Percentiles rank a stretch among this genome's conserved stretches.
Evolutionary conservation across 352 stramenopile genomes (phyloP).

Genomic region (Pythium sukuiense): DNA sequence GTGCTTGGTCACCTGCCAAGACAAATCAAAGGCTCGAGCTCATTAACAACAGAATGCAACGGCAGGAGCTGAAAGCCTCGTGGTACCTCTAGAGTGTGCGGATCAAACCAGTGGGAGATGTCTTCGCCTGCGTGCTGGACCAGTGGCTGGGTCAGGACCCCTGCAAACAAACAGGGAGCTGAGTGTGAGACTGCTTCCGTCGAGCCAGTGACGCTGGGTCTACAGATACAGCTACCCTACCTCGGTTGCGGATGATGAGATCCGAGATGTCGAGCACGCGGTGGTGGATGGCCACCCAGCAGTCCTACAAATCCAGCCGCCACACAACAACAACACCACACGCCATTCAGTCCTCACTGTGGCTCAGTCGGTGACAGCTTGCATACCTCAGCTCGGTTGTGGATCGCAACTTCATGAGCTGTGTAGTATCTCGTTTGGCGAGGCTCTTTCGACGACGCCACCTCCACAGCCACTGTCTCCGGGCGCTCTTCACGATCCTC

Average conservation of each 20-base stretch:
- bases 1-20: constrained; percentile 66
- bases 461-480: not conserved
- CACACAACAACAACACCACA: not conserved
- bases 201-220: no score
- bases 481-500: constrained; percentile 7
- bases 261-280: constrained; percentile 84
- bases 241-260: constrained; percentile 66
- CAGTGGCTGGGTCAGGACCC: constrained; percentile 76
- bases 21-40: no score
- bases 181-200: not conserved
- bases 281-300: constrained; percentile 73
- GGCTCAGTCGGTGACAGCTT: no score
- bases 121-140: constrained; percentile 86
- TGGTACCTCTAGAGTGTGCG: constrained; percentile 58
- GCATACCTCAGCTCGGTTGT: constrained; percentile 79
- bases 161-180: constrained; percentile 24
- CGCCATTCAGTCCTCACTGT: not conserved
- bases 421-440: constrained; percentile 61
- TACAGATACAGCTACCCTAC: constrained; percentile 20
- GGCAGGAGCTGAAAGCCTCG: no score
- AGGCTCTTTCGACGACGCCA: constrained; percentile 2
- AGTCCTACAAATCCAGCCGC: constrained; percentile 43
- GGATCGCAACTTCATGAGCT: constrained; percentile 66
- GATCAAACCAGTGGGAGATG: constrained; percentile 92
- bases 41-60: not conserved